A percentile compares a stretch with the other conserved stretches of the same genome.
Evolutionary conservation across 2,329 filamentous ascomycete species (phyloP).

Genomic region (Fusarium chaquense): DNA sequence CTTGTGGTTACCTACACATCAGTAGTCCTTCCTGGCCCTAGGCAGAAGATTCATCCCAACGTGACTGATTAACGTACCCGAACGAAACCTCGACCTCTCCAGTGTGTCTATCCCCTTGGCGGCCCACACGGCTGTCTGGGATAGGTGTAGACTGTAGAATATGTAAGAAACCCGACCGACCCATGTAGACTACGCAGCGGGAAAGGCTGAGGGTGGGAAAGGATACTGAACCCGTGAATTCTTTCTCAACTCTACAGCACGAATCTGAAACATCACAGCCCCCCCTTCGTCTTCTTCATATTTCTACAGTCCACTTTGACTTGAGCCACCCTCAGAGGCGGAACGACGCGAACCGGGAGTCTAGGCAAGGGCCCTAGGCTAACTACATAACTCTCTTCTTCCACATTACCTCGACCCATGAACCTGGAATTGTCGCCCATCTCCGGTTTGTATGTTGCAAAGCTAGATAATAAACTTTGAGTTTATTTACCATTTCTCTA

Average conservation of each 20-base stretch:
- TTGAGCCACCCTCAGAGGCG: background rate
- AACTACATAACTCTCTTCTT: background rate
- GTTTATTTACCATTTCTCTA: constrained; percentile 29
- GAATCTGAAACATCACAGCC: constrained; percentile 34
- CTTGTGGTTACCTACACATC: constrained; percentile 5
- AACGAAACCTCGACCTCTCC: constrained; percentile 23
- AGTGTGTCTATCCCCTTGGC: constrained; percentile 22
- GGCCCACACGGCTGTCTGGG: constrained; percentile 35
- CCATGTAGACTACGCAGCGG: background rate
- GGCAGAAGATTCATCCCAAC: constrained; percentile 35
- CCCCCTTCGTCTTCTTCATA: background rate
- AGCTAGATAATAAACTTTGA: constrained; percentile 35
- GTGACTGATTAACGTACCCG: constrained; percentile 32
- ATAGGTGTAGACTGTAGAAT: constrained; percentile 23
- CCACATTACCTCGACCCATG: constrained; percentile 13
- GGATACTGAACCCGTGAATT: constrained; percentile 22
- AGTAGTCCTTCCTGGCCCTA: constrained; percentile 26
- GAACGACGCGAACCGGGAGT: constrained; percentile 37
- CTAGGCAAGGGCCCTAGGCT: background rate
- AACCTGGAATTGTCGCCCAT: constrained; percentile 11
- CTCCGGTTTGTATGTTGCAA: background rate
- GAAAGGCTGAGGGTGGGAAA: constrained; percentile 38
- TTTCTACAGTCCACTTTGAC: constrained; percentile 7
- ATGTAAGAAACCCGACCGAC: background rate
- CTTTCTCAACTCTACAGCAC: constrained; percentile 1